Evolutionary conservation across 805 yeast genomes (phyloP).

Genomic region (Clavispora fructus): DNA sequence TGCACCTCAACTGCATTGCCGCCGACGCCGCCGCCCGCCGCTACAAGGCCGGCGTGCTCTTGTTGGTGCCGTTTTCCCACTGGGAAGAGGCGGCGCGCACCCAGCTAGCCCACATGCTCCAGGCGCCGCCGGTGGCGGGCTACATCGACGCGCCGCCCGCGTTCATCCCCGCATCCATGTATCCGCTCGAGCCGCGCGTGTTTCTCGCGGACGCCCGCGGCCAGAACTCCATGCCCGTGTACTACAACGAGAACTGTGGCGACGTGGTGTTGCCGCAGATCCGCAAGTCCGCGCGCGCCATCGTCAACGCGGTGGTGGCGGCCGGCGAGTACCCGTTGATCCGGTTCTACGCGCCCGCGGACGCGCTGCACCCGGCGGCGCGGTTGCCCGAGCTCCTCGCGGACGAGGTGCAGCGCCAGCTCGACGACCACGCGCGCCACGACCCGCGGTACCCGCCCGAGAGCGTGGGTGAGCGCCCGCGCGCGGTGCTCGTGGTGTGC

Average conservation of each 20-base stretch:
- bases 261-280: conserved; percentile 59
- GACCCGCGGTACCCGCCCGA: conserved; percentile 64
- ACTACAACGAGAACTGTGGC: conserved; percentile 60
- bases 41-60: conserved; percentile 68
- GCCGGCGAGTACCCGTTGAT: conserved; percentile 88
- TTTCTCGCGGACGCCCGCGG: conserved; percentile 57
- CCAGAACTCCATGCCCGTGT: conserved; percentile 61
- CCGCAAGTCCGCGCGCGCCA: conserved; percentile 51
- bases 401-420: conserved; percentile 56
- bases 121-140: conserved; percentile 18
- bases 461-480: conserved; percentile 46
- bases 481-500: conserved; percentile 68
- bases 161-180: conserved; percentile 36
- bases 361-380: conserved; percentile 49
- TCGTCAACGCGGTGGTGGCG: conserved; percentile 67
- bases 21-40: conserved; percentile 72
- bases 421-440: conserved; percentile 71
- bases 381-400: conserved; percentile 69
- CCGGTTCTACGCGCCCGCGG: conserved; percentile 57
- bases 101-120: conserved; percentile 12
- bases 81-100: conserved; percentile 19
- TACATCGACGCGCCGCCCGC: conserved; percentile 29
- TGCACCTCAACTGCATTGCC: conserved; percentile 67
- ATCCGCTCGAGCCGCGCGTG: conserved; percentile 64
- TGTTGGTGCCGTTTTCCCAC: conserved; percentile 55